A percentile compares a stretch with the other conserved stretches of the same genome.
Conservation (phyloP, 306 rosid species). For the Castanopsis chinensis region DNA sequence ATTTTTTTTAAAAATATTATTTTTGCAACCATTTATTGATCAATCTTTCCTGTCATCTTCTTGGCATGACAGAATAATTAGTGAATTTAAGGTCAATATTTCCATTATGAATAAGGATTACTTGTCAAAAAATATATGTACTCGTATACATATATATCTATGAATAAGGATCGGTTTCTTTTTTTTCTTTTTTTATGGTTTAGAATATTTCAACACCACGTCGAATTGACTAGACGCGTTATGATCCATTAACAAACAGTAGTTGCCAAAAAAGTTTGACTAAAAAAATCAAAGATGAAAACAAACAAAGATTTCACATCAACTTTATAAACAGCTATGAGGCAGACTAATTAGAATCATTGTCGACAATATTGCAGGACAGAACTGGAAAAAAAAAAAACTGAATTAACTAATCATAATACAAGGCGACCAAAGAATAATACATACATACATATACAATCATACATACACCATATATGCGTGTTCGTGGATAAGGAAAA, state of each 20-base stretch:
- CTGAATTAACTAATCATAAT: conserved; percentile 38
- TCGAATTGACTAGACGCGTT: conserved; percentile 33
- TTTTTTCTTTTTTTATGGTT: conserved; percentile 11
- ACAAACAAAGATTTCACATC: conserved; percentile 65
- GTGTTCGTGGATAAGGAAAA: background rate
- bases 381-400: conserved; percentile 37
- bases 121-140: too few relatives aligned
- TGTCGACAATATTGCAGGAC: conserved; percentile 32
- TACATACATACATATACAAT: background rate
- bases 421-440: conserved; percentile 27
- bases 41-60: conserved; percentile 2
- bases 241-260: background rate
- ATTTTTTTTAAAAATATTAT: background rate
- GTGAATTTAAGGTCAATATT: conserved; percentile 19
- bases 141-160: too few relatives aligned
- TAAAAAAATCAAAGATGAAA: conserved; percentile 45
- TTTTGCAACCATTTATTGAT: background rate
- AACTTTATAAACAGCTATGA: conserved; percentile 41
- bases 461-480: background rate
- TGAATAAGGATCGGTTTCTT: background rate
- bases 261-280: conserved; percentile 24
- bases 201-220: conserved; percentile 32
- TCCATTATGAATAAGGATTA: conserved; percentile 4
- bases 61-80: conserved; percentile 6
- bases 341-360: conserved; percentile 43